Percentiles rank a stretch among this genome's conserved stretches.
phyloP scores from a whole-genome alignment of 176 grass and related monocot species.

The Aegilops bicornis region DNA sequence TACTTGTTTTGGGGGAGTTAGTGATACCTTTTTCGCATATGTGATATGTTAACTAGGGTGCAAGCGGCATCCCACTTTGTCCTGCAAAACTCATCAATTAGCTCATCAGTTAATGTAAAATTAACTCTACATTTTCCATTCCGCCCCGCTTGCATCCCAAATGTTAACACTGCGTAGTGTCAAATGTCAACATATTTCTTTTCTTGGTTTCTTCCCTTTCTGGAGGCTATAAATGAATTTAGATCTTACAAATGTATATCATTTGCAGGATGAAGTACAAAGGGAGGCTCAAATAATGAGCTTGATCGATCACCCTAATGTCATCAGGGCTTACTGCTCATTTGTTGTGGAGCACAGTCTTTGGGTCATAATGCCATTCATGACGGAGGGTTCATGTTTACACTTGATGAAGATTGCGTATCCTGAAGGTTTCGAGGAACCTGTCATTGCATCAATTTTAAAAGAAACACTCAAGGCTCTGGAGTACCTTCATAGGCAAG shows the following conservation, averaged over 20 bases:
- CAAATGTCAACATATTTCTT: not conserved
- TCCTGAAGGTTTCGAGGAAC: constrained; percentile 93
- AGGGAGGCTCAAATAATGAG: constrained; percentile 98
- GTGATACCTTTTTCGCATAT: not conserved
- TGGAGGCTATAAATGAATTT: constrained; percentile 3
- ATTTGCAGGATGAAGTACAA: constrained; percentile 82
- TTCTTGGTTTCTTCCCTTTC: not conserved
- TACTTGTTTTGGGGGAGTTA: constrained; percentile 12
- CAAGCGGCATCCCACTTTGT: not conserved
- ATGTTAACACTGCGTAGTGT: not conserved
- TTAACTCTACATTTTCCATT: not conserved
- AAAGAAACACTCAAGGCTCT: constrained; percentile 97
- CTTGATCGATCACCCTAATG: constrained; percentile 94
- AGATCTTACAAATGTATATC: constrained; percentile 6
- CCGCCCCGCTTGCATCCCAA: not conserved
- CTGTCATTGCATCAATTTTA: constrained; percentile 81
- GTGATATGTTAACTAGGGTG: not conserved
- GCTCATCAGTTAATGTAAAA: not conserved
- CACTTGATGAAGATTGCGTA: constrained; percentile 96
- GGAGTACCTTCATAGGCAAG: constrained; percentile 95
- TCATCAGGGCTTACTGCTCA: constrained; percentile 89
- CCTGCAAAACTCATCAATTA: not conserved
- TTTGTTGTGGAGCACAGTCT: constrained; percentile 85
- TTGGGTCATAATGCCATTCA: constrained; percentile 99
- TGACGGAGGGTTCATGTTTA: constrained; percentile 94